Evolutionary conservation across 176 grass and related monocot genomes (phyloP).

Genomic region (Lolium multiflorum): DNA sequence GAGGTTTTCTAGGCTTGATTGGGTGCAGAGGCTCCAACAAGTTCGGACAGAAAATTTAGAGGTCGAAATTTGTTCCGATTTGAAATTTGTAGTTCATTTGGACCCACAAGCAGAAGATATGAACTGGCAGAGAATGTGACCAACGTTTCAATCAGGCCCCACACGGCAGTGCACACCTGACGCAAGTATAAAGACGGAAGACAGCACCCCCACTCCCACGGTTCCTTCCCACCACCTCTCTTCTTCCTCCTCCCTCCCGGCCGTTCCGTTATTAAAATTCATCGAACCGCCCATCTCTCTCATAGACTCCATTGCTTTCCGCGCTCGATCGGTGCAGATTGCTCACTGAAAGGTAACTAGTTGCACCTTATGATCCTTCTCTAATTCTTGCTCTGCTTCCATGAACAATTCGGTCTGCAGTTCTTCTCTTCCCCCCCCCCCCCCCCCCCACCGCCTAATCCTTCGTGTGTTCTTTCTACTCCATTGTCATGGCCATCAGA

Average conservation of each 20-base stretch:
- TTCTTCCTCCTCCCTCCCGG: background rate
- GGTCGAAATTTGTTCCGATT: background rate
- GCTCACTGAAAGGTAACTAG: background rate
- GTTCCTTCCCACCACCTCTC: background rate
- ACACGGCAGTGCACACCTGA: background rate
- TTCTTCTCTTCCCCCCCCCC: background rate
- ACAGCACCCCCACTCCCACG: slow-evolving; percentile 9
- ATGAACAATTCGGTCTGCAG: background rate
- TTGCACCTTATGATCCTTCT: background rate
- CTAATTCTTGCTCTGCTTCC: background rate
- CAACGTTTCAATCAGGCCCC: background rate
- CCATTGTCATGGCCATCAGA: background rate
- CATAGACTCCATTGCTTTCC: background rate
- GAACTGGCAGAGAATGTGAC: background rate
- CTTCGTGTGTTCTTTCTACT: background rate
- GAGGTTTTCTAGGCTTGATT: no score
- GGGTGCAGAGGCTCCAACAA: no score
- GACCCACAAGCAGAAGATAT: background rate
- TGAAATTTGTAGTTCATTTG: background rate
- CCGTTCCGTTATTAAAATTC: background rate
- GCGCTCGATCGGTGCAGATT: background rate
- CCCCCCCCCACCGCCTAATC: background rate
- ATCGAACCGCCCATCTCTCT: background rate
- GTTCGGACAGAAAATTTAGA: background rate
- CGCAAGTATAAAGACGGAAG: background rate